Conservation (phyloP, 176 grass and related monocot genomes). For the Chrysopogon serrulatus region DNA sequence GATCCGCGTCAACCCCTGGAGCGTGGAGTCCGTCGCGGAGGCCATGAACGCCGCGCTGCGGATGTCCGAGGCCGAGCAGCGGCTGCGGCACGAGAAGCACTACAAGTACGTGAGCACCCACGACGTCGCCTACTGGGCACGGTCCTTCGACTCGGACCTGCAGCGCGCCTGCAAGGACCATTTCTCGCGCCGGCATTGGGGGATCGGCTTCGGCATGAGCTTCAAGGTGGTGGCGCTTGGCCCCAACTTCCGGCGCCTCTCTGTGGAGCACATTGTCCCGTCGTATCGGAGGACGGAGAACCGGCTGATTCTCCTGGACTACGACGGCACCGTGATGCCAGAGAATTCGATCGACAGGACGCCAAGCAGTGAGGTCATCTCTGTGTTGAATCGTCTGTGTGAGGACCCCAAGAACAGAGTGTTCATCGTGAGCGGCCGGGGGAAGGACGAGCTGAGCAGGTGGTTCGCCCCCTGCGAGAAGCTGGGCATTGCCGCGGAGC, state of each 20-base stretch:
- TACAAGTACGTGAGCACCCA: slow-evolving; percentile 94
- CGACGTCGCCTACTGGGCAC: slow-evolving; percentile 83
- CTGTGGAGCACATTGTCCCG: slow-evolving; percentile 62
- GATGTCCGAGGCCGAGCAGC: slow-evolving; percentile 66
- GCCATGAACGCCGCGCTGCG: slow-evolving; percentile 64
- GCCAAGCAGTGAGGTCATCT: slow-evolving; percentile 70
- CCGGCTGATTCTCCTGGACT: slow-evolving; percentile 84
- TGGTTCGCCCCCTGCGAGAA: slow-evolving; percentile 90
- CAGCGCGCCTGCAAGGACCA: slow-evolving; percentile 92
- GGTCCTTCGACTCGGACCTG: slow-evolving; percentile 77
- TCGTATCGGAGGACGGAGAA: slow-evolving; percentile 41
- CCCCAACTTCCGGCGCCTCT: slow-evolving; percentile 76
- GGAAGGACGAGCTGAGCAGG: slow-evolving; percentile 57
- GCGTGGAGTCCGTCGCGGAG: slow-evolving; percentile 75
- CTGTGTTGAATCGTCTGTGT: slow-evolving; percentile 64
- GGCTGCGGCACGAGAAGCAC: slow-evolving; percentile 95
- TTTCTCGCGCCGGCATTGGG: slow-evolving; percentile 78
- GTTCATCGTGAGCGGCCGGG: slow-evolving; percentile 82
- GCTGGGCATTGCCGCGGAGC: slow-evolving; percentile 86
- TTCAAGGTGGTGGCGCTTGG: slow-evolving; percentile 84
- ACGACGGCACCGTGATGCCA: slow-evolving; percentile 81
- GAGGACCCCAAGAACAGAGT: slow-evolving; percentile 81
- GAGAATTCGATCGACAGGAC: slow-evolving; percentile 59
- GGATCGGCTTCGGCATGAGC: slow-evolving; percentile 85
- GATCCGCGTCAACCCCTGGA: slow-evolving; percentile 88